Percentiles rank a stretch among this genome's conserved stretches.
phyloP scores from a whole-genome alignment of 2,329 filamentous ascomycete species.

The Lizonia empirigonia region DNA sequence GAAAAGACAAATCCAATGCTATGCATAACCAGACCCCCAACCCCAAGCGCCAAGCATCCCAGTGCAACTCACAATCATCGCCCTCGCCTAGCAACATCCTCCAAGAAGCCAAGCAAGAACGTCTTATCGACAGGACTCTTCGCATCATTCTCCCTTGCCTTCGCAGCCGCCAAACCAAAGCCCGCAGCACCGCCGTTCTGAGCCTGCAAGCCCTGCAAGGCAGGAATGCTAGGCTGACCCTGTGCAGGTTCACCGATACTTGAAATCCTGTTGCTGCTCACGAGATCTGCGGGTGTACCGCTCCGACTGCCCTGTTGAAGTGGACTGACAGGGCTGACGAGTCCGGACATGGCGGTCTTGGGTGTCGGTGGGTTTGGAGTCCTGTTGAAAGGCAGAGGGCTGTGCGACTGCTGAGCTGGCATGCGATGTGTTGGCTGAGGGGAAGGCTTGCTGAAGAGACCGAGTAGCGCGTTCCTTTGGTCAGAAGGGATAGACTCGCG shows the following conservation, averaged over 20 bases:
- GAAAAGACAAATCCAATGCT: neutral
- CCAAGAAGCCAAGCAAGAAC: conserved; percentile 77
- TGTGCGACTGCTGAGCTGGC: conserved; percentile 23
- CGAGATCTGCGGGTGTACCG: conserved; percentile 37
- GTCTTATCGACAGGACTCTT: conserved; percentile 68
- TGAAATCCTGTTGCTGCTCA: conserved; percentile 41
- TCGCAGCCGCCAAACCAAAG: neutral
- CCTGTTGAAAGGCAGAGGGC: conserved; percentile 25
- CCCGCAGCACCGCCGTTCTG: neutral
- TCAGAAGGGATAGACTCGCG: conserved; percentile 37
- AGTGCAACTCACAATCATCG: conserved; percentile 18
- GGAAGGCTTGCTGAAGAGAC: conserved; percentile 43
- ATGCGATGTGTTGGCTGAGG: conserved; percentile 21
- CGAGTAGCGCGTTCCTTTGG: conserved; percentile 45
- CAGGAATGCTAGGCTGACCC: neutral
- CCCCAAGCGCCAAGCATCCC: neutral
- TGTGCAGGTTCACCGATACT: conserved; percentile 37
- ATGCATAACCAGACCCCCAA: neutral
- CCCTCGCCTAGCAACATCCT: conserved; percentile 54
- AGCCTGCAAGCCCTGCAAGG: neutral
- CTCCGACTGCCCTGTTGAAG: conserved; percentile 34
- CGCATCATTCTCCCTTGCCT: conserved; percentile 20
- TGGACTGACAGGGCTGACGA: conserved; percentile 48
- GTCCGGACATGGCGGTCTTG: conserved; percentile 40
- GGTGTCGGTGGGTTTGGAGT: conserved; percentile 38